Base-by-base conservation (phyloP, 768 basidiomycete genomes). In the Terana coerulea region DNA sequence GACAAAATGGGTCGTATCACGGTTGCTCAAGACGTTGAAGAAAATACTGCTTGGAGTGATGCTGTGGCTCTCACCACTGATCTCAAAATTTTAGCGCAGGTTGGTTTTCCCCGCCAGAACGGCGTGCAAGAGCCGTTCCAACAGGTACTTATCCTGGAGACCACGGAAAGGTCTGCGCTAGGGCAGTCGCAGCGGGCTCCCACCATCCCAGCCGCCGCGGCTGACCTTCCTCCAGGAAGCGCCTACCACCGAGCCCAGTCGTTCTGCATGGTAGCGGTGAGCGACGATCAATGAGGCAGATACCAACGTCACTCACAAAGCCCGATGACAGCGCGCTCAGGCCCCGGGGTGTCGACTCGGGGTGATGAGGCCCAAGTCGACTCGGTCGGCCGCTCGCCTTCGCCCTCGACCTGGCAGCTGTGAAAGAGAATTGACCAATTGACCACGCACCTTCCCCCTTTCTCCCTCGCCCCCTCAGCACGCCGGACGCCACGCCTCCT, bases 121-220 rank as follows among this genome's bases (percentile, higher is more conserved):
- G n/a, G n/a, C n/a, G n/a, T n/a, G n/a, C n/a, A n/a, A n/a, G n/a
- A n/a, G n/a, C n/a, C n/a, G n/a, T n/a, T n/a, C n/a, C n/a, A n/a
- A n/a, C n/a, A n/a, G n/a, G n/a, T n/a, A n/a, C n/a, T n/a, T n/a
- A 50, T n/a, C n/a, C n/a, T n/a, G n/a, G n/a, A n/a, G n/a, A n/a
- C n/a, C n/a, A n/a, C 49, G 49, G 24, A 40, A 50, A 50, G 49
- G 49, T 50, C 49, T 34, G 49, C 37, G 39, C 49, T 33, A 41
- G 49, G 49, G 31, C 49, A 8, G 43, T 3, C 8, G 10, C 28
- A 26, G 17, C 9, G 12, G 30, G 45, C 28, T 8, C 8, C n/a
- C 28, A 11, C 30, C 4, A 17, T 17, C 14, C 45, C 12, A n/a
- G n/a, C n/a, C 45, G 17, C 45, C n/a, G 30, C 19, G 12, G 14